These are phyloP conservation scores for Talaromyces sp. DNA, from an alignment of 2,329 filamentous ascomycete species.

Conservation along the genomic window DNA sequence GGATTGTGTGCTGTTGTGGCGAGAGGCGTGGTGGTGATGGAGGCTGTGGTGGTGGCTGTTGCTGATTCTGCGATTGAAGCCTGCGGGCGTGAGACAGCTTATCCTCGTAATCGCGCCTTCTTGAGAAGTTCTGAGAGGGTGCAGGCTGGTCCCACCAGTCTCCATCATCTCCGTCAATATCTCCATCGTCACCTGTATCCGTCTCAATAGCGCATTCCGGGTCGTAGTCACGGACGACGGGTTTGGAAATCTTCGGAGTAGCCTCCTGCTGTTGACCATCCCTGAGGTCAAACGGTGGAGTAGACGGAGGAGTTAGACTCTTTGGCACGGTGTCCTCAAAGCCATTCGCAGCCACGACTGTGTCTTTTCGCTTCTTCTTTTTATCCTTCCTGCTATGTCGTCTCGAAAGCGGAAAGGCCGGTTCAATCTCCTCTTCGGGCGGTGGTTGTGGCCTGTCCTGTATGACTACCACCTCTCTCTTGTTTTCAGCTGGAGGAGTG, in stretches of 20 bases:
- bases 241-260: background rate
- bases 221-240: background rate
- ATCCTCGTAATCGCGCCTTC: constrained; percentile 6
- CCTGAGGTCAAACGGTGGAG: constrained; percentile 31
- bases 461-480: constrained; percentile 8
- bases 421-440: constrained; percentile 10
- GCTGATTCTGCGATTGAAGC: constrained; percentile 13
- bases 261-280: constrained; percentile 20
- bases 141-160: constrained; percentile 19
- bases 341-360: background rate
- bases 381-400: constrained; percentile 30
- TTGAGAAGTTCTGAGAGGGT: constrained; percentile 6
- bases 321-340: constrained; percentile 25
- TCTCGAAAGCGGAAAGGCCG: constrained; percentile 18
- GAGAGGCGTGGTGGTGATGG: background rate
- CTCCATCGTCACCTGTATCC: constrained; percentile 16
- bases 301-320: constrained; percentile 38
- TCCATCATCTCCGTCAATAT: constrained; percentile 14
- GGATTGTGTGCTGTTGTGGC: constrained; percentile 15
- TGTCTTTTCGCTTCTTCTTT: constrained; percentile 27
- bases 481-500: constrained; percentile 7
- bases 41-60: constrained; percentile 7
- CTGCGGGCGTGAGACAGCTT: constrained; percentile 3
- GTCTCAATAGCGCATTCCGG: constrained; percentile 17
- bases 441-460: background rate